Evolutionary conservation across 163 green algal genomes (phyloP), one percentile per base, ranked within the genome.

Genomic region (Trebouxiophyceae sp.): DNA sequence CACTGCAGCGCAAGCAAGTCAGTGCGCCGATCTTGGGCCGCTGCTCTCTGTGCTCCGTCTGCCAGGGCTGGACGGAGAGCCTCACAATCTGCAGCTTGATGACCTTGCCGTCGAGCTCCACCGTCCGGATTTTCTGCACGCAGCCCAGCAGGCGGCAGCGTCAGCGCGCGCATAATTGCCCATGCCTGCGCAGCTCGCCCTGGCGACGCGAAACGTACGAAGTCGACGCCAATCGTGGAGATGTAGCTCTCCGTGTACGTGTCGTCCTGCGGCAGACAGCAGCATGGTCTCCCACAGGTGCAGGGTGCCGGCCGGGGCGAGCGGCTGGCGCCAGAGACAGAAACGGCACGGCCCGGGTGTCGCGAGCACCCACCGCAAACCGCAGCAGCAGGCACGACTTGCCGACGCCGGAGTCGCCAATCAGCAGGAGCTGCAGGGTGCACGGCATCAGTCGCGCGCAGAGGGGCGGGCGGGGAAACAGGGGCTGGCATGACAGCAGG

Each of bases 161-260:
- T n/a, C n/a, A n/a, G n/a, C n/a, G n/a, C n/a, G n/a, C n/a, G n/a
- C n/a, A n/a, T n/a, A n/a, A n/a, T n/a, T n/a, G n/a, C n/a, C n/a
- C n/a, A n/a, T n/a, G n/a, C n/a, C n/a, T n/a, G n/a, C n/a, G n/a
- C n/a, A n/a, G n/a, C n/a, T n/a, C n/a, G n/a, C n/a, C n/a, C n/a
- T n/a, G n/a, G n/a, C n/a, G 60, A 24, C 22, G 23, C 30, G 39
- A 16, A 5, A 86, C 90, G 94, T 54, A 97, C 90, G 77, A 99
- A 99, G 77, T 99, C 94, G 6, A 99, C 94, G 46, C 94, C 94
- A 56, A 99, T 99, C 54, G 94, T 99, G 69, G 84, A 95, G 81
- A 99, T 99, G 84, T 99, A 99, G 83, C 84, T 96, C 84, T 97
- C 93, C 30, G 93, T 97, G 84, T 98, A 99, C 16, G 94, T 97